Base-by-base conservation (phyloP, 805 yeast genomes). In the Ogataea ramenticola region DNA sequence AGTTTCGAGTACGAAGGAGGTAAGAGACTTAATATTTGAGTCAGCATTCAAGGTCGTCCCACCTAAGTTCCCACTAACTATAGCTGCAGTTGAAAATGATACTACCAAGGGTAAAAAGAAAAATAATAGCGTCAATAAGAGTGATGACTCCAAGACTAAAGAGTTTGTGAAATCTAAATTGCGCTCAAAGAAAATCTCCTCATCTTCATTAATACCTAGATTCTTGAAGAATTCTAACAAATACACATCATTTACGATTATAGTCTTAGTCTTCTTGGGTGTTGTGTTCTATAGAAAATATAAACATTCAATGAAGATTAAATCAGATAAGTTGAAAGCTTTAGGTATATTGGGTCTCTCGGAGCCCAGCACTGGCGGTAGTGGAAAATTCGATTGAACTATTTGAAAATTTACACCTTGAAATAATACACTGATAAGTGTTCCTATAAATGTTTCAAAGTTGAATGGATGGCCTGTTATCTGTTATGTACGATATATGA, bases 21-120 rank as follows among this genome's bases (percentile, higher is more conserved):
- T 34, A 9, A 34, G 58, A 7, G 38, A 42, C 14, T 22, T 39
- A 7, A 39, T 31, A 15, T 39, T 39, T 22, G 36, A 39, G 19
- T 31, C 36, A 14, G 3, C 36, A 21, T 31, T 39, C 17, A 31
- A 20, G 15, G 7, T 12, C 2, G 15, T n/a, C 5, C 40, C 32
- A 11, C 37, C 37, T 34, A n/a, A 7, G 9, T 34, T 34, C 12
- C 37, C 37, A 7, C 24, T 15, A 9, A 4, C 11, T 20, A 3
- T 4, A 34, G 4, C 20, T n/a, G 4, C 11, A 4, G 35, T 3
- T 16, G 37, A 20, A 5, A 17, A 3, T 19, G 37, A 19, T 19
- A 20, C 24, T 19, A 34, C 27, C 27, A 24, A 24, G 27, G 27
- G 36, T 12, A 33, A 15, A 17, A 33, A 16, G 4, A 7, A 15